phyloP scores from a whole-genome alignment of 139 green algal species.

The Closterium sp. region DNA sequence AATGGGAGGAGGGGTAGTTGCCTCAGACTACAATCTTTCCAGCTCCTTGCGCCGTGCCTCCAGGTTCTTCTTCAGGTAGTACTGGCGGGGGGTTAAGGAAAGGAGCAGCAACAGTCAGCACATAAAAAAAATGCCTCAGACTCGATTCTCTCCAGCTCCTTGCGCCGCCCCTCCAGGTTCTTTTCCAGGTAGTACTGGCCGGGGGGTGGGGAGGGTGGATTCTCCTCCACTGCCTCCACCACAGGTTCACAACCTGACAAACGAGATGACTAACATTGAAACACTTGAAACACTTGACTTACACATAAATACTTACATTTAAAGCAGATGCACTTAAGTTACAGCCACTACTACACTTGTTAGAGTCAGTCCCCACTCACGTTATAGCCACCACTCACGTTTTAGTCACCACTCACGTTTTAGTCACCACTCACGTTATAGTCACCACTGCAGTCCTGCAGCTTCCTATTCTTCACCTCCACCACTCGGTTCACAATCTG shows the following conservation, averaged over 20 bases:
- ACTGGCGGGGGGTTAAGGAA: conserved; percentile 58
- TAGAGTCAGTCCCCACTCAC: no score
- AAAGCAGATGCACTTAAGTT: no score
- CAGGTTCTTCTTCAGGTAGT: conserved; percentile 87
- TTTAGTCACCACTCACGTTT: no score
- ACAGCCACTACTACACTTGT: no score
- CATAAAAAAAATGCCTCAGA: no score
- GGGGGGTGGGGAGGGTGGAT: no score
- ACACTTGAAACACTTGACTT: no score
- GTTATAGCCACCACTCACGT: no score
- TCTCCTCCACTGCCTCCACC: conserved; percentile 70
- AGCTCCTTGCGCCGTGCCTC: conserved; percentile 67
- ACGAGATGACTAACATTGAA: not conserved
- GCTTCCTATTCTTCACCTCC: conserved; percentile 69
- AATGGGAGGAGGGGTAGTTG: no score
- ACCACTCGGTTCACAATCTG: conserved; percentile 90
- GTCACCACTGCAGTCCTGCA: conserved; percentile 88
- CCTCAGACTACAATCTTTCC: no score
- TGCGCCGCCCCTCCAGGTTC: conserved; percentile 73
- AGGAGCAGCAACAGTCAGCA: no score
- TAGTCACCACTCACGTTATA: conserved; percentile 66
- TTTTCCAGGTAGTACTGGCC: conserved; percentile 81
- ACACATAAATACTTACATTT: no score
- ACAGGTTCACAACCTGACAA: conserved; percentile 85
- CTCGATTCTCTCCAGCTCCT: conserved; percentile 52